Evolutionary conservation across 345 rosid genomes (phyloP).

Genomic region (Rhizophora mangle): DNA sequence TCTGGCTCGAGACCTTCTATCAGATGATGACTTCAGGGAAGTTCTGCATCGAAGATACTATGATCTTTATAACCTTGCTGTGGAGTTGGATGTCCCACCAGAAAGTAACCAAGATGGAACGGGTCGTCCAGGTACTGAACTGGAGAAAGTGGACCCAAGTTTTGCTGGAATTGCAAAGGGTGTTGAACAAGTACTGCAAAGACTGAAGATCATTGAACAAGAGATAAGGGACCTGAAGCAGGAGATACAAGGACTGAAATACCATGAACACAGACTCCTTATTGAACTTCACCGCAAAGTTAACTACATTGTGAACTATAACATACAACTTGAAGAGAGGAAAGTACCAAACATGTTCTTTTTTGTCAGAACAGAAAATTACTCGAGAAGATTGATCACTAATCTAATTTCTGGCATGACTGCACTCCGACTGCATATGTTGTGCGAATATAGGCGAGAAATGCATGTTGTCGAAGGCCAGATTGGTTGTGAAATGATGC

Average conservation of each 20-base stretch:
- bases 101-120: constrained; percentile 46
- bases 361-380: constrained; percentile 73
- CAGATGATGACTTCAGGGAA: constrained; percentile 92
- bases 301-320: constrained; percentile 84
- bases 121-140: constrained; percentile 37
- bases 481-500: constrained; percentile 84
- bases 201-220: constrained; percentile 87
- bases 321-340: constrained; percentile 76
- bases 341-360: constrained; percentile 92
- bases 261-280: constrained; percentile 82
- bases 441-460: constrained; percentile 80
- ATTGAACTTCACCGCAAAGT: constrained; percentile 88
- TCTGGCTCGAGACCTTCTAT: constrained; percentile 81
- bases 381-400: constrained; percentile 80
- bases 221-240: constrained; percentile 92
- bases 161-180: constrained; percentile 92
- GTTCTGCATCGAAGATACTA: constrained; percentile 80
- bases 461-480: constrained; percentile 93
- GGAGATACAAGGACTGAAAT: constrained; percentile 92
- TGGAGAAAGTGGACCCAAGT: constrained; percentile 64
- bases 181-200: constrained; percentile 75
- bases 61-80: constrained; percentile 76
- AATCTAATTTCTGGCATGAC: constrained; percentile 71
- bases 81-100: constrained; percentile 74
- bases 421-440: constrained; percentile 83